These are phyloP conservation scores for Aspergillus sp. DNA, from an alignment of 2,329 filamentous ascomycete genomes.

Conservation along the genomic window DNA sequence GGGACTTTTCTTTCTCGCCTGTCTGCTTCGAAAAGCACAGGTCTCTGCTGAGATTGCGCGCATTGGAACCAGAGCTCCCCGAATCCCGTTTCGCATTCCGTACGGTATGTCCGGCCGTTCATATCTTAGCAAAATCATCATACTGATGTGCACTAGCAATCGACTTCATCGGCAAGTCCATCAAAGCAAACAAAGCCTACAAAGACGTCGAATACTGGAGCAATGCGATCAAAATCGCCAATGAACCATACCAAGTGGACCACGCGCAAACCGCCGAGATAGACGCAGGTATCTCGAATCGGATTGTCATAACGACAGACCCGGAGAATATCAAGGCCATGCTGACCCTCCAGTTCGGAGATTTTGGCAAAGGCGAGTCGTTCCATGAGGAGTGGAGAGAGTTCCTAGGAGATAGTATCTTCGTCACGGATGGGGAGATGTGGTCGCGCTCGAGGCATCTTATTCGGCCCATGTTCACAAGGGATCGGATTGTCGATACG, in stretches of 20 bases:
- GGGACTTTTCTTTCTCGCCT: constrained; percentile 34
- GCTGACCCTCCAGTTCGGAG: constrained; percentile 75
- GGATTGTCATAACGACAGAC: constrained; percentile 70
- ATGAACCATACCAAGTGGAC: constrained; percentile 21
- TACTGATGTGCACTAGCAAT: constrained; percentile 47
- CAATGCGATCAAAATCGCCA: constrained; percentile 39
- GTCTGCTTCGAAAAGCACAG: constrained; percentile 22
- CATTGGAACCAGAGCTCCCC: constrained; percentile 31
- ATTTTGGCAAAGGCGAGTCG: constrained; percentile 70
- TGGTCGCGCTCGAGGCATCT: constrained; percentile 83
- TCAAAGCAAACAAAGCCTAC: constrained; percentile 48
- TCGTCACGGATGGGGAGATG: constrained; percentile 68
- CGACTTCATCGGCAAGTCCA: constrained; percentile 55
- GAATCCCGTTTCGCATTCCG: constrained; percentile 28
- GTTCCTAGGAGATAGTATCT: constrained; percentile 80
- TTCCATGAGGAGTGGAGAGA: constrained; percentile 71
- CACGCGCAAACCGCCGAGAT: constrained; percentile 23
- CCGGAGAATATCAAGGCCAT: constrained; percentile 88
- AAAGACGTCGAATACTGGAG: constrained; percentile 58
- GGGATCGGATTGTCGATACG: constrained; percentile 75
- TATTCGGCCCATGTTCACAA: constrained; percentile 79
- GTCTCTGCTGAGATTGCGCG: constrained; percentile 22
- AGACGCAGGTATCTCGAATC: constrained; percentile 28
- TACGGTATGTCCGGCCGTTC: constrained; percentile 21
- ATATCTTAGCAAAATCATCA: constrained; percentile 2